A percentile compares a stretch with the other conserved stretches of the same genome.
phyloP scores from a whole-genome alignment of 768 basidiomycete species.

The Termitomyces sp. region DNA sequence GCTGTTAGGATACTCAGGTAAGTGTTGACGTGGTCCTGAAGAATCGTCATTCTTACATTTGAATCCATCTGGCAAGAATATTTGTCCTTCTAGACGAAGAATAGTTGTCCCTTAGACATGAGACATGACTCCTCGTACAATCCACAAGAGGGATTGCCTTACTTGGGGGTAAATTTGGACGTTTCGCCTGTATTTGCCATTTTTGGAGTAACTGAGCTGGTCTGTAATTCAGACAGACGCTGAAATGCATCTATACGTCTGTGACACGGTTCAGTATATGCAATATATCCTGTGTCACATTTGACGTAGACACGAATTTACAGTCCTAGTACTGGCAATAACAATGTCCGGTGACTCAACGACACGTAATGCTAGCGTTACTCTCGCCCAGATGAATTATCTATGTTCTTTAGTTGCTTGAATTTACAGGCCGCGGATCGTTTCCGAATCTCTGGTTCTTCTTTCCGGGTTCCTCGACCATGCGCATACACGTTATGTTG shows the following conservation, averaged over 20 bases:
- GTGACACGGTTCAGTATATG: background rate
- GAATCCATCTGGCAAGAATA: background rate
- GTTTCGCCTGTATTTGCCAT: background rate
- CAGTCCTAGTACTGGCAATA: slow-evolving; percentile 2
- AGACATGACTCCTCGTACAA: background rate
- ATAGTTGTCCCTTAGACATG: background rate
- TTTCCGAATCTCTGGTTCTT: slow-evolving; percentile 4
- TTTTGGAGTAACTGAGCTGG: background rate
- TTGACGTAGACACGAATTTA: background rate
- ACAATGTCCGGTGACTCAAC: slow-evolving; percentile 1
- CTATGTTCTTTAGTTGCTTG: slow-evolving; percentile 9
- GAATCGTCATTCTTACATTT: background rate
- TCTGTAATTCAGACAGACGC: background rate
- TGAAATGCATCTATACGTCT: too few relatives aligned
- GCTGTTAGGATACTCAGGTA: background rate
- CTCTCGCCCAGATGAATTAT: slow-evolving; percentile 11
- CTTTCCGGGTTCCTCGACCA: slow-evolving; percentile 5
- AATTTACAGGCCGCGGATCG: slow-evolving; percentile 18
- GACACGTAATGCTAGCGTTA: slow-evolving; percentile 16
- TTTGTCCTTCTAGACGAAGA: background rate
- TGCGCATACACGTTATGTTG: slow-evolving; percentile 8
- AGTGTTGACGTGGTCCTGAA: background rate
- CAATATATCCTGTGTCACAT: background rate
- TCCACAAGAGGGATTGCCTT: background rate
- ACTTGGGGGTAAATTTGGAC: background rate